Evolutionary conservation across 176 grass and related monocot genomes (phyloP), one percentile per base, ranked within the genome.

Genomic region (Musa itinerans): DNA sequence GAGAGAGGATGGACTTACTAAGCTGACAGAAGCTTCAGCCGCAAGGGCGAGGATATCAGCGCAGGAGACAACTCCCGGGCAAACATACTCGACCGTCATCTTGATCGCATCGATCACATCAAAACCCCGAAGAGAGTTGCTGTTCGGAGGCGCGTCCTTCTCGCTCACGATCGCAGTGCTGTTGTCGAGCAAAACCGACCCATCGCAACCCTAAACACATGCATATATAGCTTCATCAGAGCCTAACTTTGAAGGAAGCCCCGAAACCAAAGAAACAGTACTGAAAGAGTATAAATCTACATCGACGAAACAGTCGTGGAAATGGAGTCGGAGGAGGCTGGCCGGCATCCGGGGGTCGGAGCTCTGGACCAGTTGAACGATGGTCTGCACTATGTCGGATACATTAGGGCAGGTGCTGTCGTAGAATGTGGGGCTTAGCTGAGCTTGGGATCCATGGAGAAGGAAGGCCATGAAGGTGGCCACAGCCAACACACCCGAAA

Each of bases 21-120:
- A 54, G 13, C 78, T 65, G 25, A 96, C 90, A 5, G 93, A 96
- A 70, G 86, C 74, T 85, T 86, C 78, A 19, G 93, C 87, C 19
- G 93, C 93, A 64, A 92, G 79, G 61, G 93, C 81, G 29, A 96
- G 85, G 57, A 96, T 89, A 76, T 96, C 93, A 13, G 93, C 87
- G 80, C 93, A 96, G 53, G 93, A 96, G 74, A 96, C 90, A 10
- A 90, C 77, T 50, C 87, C 83, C 4, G 93, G 93, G 79, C 93
- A 96, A 1, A 64, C 79, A 56, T n/a, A 72, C 81, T 96, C 90
- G 2, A 96, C 74, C 23, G 85, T 85, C 0, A 77, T 68, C 85
- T 96, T 96, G 74, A 87, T 83, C 71, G 15, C 80, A 78, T 92
- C 93, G 75, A 96, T 81, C 65, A 96, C 89, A 16, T 78, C 24